A percentile compares a stretch with the other conserved stretches of the same genome.
These are phyloP conservation scores for Bassia scoparia DNA, from an alignment of 148 eudicot species.

Conservation along the genomic window DNA sequence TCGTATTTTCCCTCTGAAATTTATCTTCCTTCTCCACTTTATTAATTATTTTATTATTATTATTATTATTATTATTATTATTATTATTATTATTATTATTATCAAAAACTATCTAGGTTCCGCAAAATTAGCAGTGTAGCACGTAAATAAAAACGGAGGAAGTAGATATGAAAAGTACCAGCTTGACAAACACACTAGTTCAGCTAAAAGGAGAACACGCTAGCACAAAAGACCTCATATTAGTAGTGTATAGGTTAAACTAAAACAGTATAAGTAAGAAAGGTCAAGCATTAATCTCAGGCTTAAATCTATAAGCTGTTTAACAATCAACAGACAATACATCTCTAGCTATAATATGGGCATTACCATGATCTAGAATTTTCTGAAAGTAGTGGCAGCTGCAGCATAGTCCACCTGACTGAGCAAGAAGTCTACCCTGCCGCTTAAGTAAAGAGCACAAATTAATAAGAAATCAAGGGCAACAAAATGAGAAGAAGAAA, in stretches of 20 bases:
- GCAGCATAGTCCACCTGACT: conserved; percentile 76
- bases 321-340: background rate
- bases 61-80: too few relatives aligned
- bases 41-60: too few relatives aligned
- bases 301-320: background rate
- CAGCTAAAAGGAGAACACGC: background rate
- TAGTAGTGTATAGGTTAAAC: background rate
- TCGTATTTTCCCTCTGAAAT: too few relatives aligned
- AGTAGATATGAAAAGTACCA: background rate
- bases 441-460: conserved; percentile 75
- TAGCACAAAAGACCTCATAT: conserved; percentile 1
- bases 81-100: too few relatives aligned
- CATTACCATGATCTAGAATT: conserved; percentile 62
- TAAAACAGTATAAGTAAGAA: background rate
- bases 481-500: background rate
- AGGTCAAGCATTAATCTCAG: background rate
- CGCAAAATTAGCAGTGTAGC: too few relatives aligned
- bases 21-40: too few relatives aligned
- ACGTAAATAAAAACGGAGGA: too few relatives aligned
- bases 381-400: conserved; percentile 73
- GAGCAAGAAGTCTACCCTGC: conserved; percentile 99
- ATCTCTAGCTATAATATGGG: background rate
- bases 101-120: too few relatives aligned
- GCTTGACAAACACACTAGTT: background rate
- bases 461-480: conserved; percentile 39